These are phyloP conservation scores for Soucietia sequanensis DNA, from an alignment of 805 yeast genomes.

Conservation along the genomic window DNA sequence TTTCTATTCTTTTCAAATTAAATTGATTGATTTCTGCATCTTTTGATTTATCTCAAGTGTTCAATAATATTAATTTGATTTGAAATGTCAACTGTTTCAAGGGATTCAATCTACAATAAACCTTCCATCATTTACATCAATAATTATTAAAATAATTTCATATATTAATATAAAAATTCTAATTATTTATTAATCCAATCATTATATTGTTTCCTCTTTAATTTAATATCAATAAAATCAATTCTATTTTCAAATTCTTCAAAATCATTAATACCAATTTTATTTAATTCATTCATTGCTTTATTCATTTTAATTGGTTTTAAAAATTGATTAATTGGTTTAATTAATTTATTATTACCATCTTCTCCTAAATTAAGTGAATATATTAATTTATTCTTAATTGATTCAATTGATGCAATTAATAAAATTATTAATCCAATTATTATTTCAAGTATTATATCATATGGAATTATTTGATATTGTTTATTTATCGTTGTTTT, in stretches of 20 bases:
- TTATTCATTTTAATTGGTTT: slow-evolving; percentile 46
- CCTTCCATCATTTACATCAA: not conserved
- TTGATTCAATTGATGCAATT: slow-evolving; percentile 35
- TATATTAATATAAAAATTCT: not conserved
- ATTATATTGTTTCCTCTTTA: slow-evolving; percentile 44
- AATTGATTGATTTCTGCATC: no score
- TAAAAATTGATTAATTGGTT: slow-evolving; percentile 32
- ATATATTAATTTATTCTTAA: slow-evolving; percentile 18
- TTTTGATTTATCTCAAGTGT: no score
- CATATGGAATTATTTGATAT: slow-evolving; percentile 39
- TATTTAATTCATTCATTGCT: slow-evolving; percentile 48
- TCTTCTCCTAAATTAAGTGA: slow-evolving; percentile 11
- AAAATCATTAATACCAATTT: slow-evolving; percentile 46
- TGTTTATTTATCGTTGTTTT: no score
- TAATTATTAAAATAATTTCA: not conserved
- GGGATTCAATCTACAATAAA: not conserved
- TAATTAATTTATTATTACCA: slow-evolving; percentile 27
- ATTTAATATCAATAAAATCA: slow-evolving; percentile 48
- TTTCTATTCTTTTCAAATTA: no score
- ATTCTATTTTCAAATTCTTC: slow-evolving; percentile 50
- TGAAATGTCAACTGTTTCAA: no score
- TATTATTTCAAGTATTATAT: slow-evolving; percentile 50
- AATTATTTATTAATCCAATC: slow-evolving; percentile 23
- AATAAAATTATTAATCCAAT: slow-evolving; percentile 46
- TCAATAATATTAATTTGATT: no score